Base-by-base conservation (phyloP, 2,329 filamentous ascomycete genomes). In the Alternaria brassicae region DNA sequence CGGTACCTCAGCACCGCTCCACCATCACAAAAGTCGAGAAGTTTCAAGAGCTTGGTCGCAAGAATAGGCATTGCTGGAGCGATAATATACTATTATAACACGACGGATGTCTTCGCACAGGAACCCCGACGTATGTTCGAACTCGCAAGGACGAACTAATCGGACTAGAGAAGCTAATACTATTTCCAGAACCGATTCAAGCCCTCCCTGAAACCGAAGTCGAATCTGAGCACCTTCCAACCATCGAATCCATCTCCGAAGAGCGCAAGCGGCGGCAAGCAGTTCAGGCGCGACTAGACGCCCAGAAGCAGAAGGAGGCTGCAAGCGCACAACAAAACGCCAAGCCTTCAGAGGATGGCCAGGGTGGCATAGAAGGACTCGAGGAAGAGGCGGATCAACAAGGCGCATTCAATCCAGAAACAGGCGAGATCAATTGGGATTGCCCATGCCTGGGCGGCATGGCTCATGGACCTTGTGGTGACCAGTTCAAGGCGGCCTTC, bases 341-440 rank as follows among this genome's bases (percentile, higher is more conserved):
- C 7, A 56, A 56, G 9, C 60, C 60, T 42, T 51, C 48, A 47
- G 56, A 28, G 17, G 54, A 53, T 37, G 57, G 25, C 25, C 63
- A 67, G 27, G 78, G 75, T 48, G 75, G 80, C 6, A 79, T 86
- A 32, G 82, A 83, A 66, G 85, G 82, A 17, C 81, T 95, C 13
- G 90, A 97, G 78, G 87, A 92, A 60, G 93, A 97, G 78, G 93
- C 92, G 6, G 86, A 82, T 62, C 89, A 94, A 76, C 89, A 98
- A 79, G 95, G 92, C 56, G 95, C 95, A 1, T 99, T 98, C 83
- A 96, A 99, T 80, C 93, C 93, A 3, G 95, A 98, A 82, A 99
- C 95, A 9, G 95, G 95, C 69, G 95, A 99, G 85, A 99, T 99
- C 81, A 99, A 99, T 84, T 99, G 95, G 95, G 95, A 98, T 78